Evolutionary conservation across 2,329 filamentous ascomycete species (phyloP).

Genomic region (Hypoxylon sp.): DNA sequence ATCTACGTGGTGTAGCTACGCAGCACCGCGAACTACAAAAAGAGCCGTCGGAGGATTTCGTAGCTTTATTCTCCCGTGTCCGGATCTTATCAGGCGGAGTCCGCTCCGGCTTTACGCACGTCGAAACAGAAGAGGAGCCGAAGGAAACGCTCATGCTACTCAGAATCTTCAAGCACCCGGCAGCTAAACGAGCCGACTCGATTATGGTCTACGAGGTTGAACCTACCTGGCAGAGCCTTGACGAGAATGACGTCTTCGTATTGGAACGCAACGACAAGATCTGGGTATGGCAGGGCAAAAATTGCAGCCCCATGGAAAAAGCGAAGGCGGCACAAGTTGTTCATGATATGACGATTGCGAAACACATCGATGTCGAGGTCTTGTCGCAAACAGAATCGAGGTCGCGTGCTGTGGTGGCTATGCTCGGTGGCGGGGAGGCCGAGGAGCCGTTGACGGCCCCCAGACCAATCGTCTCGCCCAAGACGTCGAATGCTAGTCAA

Average conservation of each 20-base stretch:
- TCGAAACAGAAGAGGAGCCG: slow-evolving; percentile 61
- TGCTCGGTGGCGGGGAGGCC: slow-evolving; percentile 62
- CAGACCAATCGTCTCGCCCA: slow-evolving; percentile 38
- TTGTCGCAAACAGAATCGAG: slow-evolving; percentile 70
- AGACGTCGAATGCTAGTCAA: slow-evolving; percentile 29
- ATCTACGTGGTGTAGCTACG: slow-evolving; percentile 69
- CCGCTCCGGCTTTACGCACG: slow-evolving; percentile 71
- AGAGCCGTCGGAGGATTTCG: slow-evolving; percentile 69
- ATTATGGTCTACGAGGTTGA: slow-evolving; percentile 73
- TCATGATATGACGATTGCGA: slow-evolving; percentile 71
- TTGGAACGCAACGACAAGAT: slow-evolving; percentile 73
- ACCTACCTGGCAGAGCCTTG: slow-evolving; percentile 70
- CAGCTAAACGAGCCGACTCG: slow-evolving; percentile 58
- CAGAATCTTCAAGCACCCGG: slow-evolving; percentile 71
- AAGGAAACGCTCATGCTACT: slow-evolving; percentile 64
- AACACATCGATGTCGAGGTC: slow-evolving; percentile 74
- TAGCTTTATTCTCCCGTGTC: slow-evolving; percentile 69
- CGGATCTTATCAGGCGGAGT: slow-evolving; percentile 72
- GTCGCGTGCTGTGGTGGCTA: slow-evolving; percentile 64
- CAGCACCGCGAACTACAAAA: slow-evolving; percentile 74
- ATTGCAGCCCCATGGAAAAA: slow-evolving; percentile 76
- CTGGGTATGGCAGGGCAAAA: slow-evolving; percentile 76
- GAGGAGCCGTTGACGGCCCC: slow-evolving; percentile 43
- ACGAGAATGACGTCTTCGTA: slow-evolving; percentile 74
- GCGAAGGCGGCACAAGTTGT: slow-evolving; percentile 75